Evolutionary conservation across 768 basidiomycete genomes (phyloP).

Genomic region (Suillus americanus): DNA sequence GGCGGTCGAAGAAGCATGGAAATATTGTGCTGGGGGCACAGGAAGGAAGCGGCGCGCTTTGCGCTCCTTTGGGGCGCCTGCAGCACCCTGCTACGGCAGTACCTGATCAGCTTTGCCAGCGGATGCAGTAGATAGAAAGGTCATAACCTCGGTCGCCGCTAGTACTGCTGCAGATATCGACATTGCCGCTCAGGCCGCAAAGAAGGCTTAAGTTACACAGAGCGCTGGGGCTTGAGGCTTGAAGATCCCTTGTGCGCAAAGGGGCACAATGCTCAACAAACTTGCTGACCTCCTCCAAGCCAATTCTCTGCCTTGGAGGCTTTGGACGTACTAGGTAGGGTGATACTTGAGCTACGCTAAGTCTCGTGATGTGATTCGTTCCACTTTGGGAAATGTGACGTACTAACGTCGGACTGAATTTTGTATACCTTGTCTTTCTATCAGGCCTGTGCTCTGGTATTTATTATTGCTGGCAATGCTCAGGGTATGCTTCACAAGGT

Average conservation of each 20-base stretch:
- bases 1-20: too few relatives aligned
- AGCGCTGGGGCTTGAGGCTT: conserved; percentile 55
- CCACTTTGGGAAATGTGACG: too few relatives aligned
- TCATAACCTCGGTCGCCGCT: conserved; percentile 33
- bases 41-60: too few relatives aligned
- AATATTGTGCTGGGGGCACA: too few relatives aligned
- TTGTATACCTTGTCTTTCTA: background rate
- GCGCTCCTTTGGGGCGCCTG: too few relatives aligned
- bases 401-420: too few relatives aligned
- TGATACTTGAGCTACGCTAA: background rate
- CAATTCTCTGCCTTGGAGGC: conserved; percentile 53
- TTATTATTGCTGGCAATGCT: background rate
- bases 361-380: background rate
- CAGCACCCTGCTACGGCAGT: too few relatives aligned
- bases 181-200: conserved; percentile 41
- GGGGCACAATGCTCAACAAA: conserved; percentile 44
- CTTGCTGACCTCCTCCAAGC: conserved; percentile 53
- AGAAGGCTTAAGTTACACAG: conserved; percentile 39
- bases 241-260: conserved; percentile 38
- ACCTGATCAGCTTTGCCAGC: background rate
- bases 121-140: conserved; percentile 37
- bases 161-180: conserved; percentile 45
- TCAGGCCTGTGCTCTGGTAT: background rate
- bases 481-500: background rate
- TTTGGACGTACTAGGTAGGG: conserved; percentile 45